Percentiles rank a stretch among this genome's conserved stretches.
phyloP scores from a whole-genome alignment of 352 stramenopile genomes.

The Pythium oligandrum region DNA sequence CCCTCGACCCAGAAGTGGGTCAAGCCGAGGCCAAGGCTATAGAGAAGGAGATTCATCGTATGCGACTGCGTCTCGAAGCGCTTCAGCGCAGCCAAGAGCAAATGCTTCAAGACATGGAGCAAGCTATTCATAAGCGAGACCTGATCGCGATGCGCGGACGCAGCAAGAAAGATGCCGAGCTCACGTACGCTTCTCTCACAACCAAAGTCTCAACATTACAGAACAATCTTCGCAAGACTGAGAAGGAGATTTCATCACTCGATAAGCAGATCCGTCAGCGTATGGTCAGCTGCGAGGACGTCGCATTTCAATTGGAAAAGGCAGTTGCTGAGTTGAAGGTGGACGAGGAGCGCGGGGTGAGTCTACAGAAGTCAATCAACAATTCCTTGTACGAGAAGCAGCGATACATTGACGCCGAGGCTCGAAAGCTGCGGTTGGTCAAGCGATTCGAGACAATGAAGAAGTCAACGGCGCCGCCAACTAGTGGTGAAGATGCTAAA shows the following conservation, averaged over 20 bases:
- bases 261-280: constrained; percentile 64
- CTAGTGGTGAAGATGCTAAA: constrained; percentile 39
- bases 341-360: constrained; percentile 55
- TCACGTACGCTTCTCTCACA: constrained; percentile 82
- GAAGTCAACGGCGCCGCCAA: constrained; percentile 17
- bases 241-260: constrained; percentile 50
- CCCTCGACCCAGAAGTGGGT: constrained; percentile 90
- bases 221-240: constrained; percentile 69
- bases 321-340: constrained; percentile 73
- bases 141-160: constrained; percentile 87
- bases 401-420: constrained; percentile 70
- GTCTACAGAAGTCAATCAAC: constrained; percentile 83
- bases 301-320: constrained; percentile 77
- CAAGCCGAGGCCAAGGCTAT: constrained; percentile 89
- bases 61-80: constrained; percentile 89
- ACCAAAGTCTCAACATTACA: constrained; percentile 78
- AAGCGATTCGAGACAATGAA: constrained; percentile 63
- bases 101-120: constrained; percentile 93
- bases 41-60: constrained; percentile 95
- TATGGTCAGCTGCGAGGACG: constrained; percentile 56
- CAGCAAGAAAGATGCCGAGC: constrained; percentile 73
- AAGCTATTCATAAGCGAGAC: constrained; percentile 91
- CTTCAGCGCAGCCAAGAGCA: constrained; percentile 90
- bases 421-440: constrained; percentile 62
- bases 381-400: constrained; percentile 89